phyloP scores from a whole-genome alignment of 257 asterid species.

The Primulina tabacum region DNA sequence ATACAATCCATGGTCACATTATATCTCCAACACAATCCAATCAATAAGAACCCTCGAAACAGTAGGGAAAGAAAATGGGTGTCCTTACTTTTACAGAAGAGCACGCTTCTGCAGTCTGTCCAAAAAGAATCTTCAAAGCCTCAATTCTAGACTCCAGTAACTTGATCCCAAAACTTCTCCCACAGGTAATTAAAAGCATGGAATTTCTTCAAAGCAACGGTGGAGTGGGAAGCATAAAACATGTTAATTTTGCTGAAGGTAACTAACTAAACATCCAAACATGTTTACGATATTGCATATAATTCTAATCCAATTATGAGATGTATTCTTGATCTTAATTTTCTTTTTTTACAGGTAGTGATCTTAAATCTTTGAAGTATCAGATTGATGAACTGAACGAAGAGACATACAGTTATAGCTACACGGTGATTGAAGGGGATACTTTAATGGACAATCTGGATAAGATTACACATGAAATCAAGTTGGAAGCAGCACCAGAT shows the following conservation, averaged over 20 bases:
- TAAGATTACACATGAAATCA: constrained; percentile 25
- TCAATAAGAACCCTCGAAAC: no score
- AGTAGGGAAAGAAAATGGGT: not conserved
- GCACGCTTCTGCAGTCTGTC: constrained; percentile 6
- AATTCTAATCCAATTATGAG: not conserved
- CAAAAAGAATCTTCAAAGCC: constrained; percentile 10
- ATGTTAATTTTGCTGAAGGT: constrained; percentile 26
- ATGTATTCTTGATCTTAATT: no score
- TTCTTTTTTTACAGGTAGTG: constrained; percentile 21
- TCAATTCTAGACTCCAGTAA: constrained; percentile 17
- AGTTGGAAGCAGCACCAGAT: constrained; percentile 24
- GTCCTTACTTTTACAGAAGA: constrained; percentile 3
- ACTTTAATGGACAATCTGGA: constrained; percentile 26
- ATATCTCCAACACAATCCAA: not conserved
- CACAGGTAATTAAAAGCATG: constrained; percentile 12
- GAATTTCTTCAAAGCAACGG: constrained; percentile 1
- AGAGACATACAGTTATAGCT: constrained; percentile 20
- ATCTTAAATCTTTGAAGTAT: constrained; percentile 27
- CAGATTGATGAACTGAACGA: constrained; percentile 27
- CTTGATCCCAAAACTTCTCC: constrained; percentile 16
- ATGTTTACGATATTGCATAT: not conserved
- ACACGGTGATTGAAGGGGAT: constrained; percentile 34
- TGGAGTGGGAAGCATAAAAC: not conserved
- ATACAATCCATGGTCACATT: not conserved
- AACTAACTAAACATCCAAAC: not conserved